Evolutionary conservation across 768 basidiomycete species (phyloP), one percentile per base, ranked within the genome.

Genomic region (Paxillus involutus): DNA sequence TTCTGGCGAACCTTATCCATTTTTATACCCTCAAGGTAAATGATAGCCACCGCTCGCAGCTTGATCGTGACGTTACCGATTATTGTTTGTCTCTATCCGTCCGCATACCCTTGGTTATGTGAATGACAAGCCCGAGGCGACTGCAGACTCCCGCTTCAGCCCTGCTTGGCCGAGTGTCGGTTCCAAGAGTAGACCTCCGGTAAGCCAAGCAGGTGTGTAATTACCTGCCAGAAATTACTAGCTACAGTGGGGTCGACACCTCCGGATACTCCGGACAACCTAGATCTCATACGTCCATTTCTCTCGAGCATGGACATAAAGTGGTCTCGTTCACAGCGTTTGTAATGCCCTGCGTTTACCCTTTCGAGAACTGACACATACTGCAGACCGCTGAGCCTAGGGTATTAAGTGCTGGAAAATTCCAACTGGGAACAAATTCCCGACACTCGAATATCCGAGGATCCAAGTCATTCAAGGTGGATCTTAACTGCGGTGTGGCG

Each of bases 1-100:
- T 47, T 53, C 52, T 47, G 44, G 30, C 41, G 46, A 53, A 48
- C 30, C 4, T 39, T 52, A n/a, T 24, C 45, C 45, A 19, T 33
- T 46, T 19, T 46, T 46, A 26, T 26, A 29, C 30, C 14, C 16
- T 32, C 29, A 35, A 33, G 30, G 24, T 39, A 39, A 39, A 39
- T 39, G 37, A 39, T 14, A 39, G 7, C n/a, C n/a, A 14, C 13
- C 13, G 11, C 13, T 39, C 37, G 2, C 7, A n/a, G 37, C 37
- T 14, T 14, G 14, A n/a, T 39, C n/a, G 4, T 39, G 37, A 10
- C 37, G 37, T 39, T 13, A 39, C 16, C n/a, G 16, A n/a, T 39
- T 39, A 39, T 39, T 26, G 26, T 26, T 26, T 26, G 26, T 26
- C 26, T 26, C 2, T 26, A 26, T 26, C 26, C 26, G 26, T 2